Evolutionary conservation across 805 yeast genomes (phyloP).

Genomic region (Candida khao-thaluensis): DNA sequence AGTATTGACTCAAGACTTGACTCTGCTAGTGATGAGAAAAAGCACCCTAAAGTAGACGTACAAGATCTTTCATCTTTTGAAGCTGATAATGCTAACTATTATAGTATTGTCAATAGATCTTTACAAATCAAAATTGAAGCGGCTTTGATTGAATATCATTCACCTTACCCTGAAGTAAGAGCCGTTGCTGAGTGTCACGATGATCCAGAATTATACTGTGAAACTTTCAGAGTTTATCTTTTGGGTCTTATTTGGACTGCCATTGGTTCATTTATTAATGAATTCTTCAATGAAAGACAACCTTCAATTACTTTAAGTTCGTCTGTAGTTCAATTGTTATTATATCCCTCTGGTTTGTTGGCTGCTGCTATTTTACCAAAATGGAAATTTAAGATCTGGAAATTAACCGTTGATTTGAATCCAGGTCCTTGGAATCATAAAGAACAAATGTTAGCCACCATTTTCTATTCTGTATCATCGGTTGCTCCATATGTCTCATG

Average conservation of each 20-base stretch:
- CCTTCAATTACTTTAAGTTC: constrained; percentile 48
- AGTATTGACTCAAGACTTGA: no score
- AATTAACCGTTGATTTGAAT: constrained; percentile 35
- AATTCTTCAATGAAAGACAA: constrained; percentile 55
- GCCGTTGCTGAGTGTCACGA: constrained; percentile 62
- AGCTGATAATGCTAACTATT: constrained; percentile 25
- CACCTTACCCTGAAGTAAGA: constrained; percentile 67
- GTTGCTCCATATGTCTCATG: constrained; percentile 27
- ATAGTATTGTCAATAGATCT: constrained; percentile 25
- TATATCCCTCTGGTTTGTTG: constrained; percentile 44
- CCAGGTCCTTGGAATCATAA: constrained; percentile 58
- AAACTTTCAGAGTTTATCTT: constrained; percentile 56
- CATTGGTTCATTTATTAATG: constrained; percentile 54
- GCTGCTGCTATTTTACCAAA: constrained; percentile 46
- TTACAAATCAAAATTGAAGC: constrained; percentile 43
- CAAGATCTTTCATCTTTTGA: no score
- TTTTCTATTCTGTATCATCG: constrained; percentile 23
- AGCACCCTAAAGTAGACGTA: no score
- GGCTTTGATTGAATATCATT: constrained; percentile 40
- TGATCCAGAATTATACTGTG: constrained; percentile 48
- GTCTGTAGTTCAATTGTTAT: constrained; percentile 45
- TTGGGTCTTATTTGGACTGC: constrained; percentile 52
- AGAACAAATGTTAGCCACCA: constrained; percentile 65
- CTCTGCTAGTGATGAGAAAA: no score
- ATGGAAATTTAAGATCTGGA: constrained; percentile 24